Base-by-base conservation (phyloP, 2,329 filamentous ascomycete species). In the Ophiostoma piceae region DNA sequence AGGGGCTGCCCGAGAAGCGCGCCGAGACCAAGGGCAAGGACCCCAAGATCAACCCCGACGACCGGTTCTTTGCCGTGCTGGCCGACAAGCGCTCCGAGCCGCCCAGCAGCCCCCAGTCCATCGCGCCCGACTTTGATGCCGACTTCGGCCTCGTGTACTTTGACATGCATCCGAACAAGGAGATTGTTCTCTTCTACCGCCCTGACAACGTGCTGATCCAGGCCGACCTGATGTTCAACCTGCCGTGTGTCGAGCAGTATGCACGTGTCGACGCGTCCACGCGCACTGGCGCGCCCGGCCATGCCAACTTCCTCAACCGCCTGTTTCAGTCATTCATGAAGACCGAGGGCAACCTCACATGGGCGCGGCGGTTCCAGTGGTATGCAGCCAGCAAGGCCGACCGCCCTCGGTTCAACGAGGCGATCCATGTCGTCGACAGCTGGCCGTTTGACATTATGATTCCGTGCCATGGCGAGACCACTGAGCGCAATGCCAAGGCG, bases 111-210 rank as follows among this genome's bases (percentile, higher is more conserved):
- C 77, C 80, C 35, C 79, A 84, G 39, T 82, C 80, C 65, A 85
- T 97, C 71, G 86, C 87, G 66, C 82, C 86, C 0, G 93, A 94
- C 70, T 97, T 99, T 77, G 92, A 96, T 76, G 80, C 82, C 16
- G 93, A 98, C 74, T 97, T 98, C 76, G 89, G 92, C 47, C 88
- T 87, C 75, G 94, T 97, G 79, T 97, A 91, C 78, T 89, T 97
- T 70, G 85, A 91, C 74, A 87, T 87, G 2, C 87, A 98, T 79
- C 81, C 83, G 39, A 97, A 96, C 81, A 90, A 92, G 77, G 95
- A 99, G 80, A 82, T 98, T 39, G 92, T 95, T 35, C 92, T 98
- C 80, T 82, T 89, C 76, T 93, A 96, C 83, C 90, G 88, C 77
- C 92, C 92, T 0, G 89, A 91, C 14, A 82, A 83, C 70, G 90